These are phyloP conservation scores for Nymphaea colorata DNA, from an alignment of 164 flowering plant genomes.

Conservation along the genomic window DNA sequence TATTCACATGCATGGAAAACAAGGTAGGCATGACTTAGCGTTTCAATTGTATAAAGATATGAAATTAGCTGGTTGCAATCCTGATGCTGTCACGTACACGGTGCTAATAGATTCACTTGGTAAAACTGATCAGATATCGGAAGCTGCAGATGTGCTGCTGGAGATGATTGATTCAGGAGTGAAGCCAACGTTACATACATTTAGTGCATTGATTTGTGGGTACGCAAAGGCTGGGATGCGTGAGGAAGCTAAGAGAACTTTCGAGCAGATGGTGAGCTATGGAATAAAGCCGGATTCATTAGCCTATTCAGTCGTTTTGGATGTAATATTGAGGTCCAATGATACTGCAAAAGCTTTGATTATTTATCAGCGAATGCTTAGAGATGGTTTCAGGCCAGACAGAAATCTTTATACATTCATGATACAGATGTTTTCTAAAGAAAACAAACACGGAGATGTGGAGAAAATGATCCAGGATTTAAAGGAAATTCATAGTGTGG, in stretches of 20 bases:
- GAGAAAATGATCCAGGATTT: conserved; percentile 48
- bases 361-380: conserved; percentile 56
- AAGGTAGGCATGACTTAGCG: conserved; percentile 67
- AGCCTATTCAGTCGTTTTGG: conserved; percentile 87
- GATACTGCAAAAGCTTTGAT: conserved; percentile 43
- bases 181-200: conserved; percentile 72
- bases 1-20: conserved; percentile 91
- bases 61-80: conserved; percentile 49
- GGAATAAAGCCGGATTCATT: conserved; percentile 77
- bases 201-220: conserved; percentile 88
- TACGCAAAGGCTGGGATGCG: conserved; percentile 43
- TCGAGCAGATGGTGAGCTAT: conserved; percentile 54
- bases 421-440: conserved; percentile 42
- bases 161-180: conserved; percentile 74
- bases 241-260: background rate
- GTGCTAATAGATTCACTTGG: conserved; percentile 89
- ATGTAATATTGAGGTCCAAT: conserved; percentile 47
- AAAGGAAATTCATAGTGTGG: conserved; percentile 42
- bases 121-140: conserved; percentile 53
- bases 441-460: conserved; percentile 34
- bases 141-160: conserved; percentile 73
- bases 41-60: conserved; percentile 61
- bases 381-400: conserved; percentile 57
- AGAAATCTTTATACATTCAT: conserved; percentile 39
- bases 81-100: conserved; percentile 86